Conservation (phyloP, 208 protist species). For the Trichomonas vaginalis region DNA sequence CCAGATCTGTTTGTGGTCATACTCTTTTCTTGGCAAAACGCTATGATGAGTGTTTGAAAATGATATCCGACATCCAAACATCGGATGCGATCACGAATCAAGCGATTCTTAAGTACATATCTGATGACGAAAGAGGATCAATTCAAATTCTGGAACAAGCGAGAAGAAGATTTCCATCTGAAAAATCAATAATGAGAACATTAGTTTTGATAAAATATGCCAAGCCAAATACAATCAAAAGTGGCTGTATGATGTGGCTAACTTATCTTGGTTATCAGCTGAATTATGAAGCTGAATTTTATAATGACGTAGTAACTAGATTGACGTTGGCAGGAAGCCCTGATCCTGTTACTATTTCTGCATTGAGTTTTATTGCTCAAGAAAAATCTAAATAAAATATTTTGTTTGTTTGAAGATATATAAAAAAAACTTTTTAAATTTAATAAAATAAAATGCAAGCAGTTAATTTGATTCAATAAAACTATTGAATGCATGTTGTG, state of each 20-base stretch:
- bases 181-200: neutral
- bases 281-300: neutral
- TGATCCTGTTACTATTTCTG: neutral
- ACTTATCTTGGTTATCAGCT: neutral
- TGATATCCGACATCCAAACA: neutral
- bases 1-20: neutral
- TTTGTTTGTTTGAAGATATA: no score
- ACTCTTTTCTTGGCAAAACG: neutral
- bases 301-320: neutral
- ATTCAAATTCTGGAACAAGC: neutral
- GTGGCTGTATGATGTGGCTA: neutral
- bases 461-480: no score
- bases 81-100: neutral
- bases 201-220: neutral
- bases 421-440: no score
- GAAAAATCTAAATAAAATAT: neutral
- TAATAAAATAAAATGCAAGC: no score
- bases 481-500: no score
- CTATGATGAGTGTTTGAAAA: neutral
- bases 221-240: neutral
- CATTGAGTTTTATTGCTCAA: neutral
- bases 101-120: neutral
- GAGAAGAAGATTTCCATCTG: neutral
- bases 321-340: neutral
- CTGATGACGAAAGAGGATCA: neutral